phyloP scores from a whole-genome alignment of 805 yeast species.

The Candida germanica region DNA sequence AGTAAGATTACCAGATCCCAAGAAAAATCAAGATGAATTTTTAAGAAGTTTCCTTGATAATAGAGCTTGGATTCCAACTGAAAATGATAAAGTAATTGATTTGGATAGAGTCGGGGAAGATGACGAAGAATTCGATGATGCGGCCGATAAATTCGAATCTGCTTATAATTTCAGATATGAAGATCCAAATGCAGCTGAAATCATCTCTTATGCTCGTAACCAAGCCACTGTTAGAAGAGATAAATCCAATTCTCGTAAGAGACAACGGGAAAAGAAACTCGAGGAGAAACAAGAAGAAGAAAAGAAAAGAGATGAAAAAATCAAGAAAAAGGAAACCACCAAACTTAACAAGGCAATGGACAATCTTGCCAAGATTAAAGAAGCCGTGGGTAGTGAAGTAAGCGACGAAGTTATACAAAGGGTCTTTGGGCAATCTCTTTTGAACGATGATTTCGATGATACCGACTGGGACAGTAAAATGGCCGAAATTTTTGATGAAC shows the following conservation, averaged over 20 bases:
- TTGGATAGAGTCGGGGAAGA: constrained; percentile 49
- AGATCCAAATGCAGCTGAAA: constrained; percentile 86
- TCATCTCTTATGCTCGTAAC: constrained; percentile 89
- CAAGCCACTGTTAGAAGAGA: constrained; percentile 90
- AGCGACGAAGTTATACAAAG: constrained; percentile 56
- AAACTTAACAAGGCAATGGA: constrained; percentile 78
- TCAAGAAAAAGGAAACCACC: constrained; percentile 68
- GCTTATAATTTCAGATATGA: constrained; percentile 95
- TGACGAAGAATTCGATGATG: constrained; percentile 84
- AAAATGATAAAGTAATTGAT: constrained; percentile 55
- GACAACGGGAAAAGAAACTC: constrained; percentile 70
- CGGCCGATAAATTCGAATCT: constrained; percentile 85
- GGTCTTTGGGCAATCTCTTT: constrained; percentile 70
- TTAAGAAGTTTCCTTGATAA: constrained; percentile 66
- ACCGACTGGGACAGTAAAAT: constrained; percentile 88
- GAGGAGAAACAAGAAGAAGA: constrained; percentile 52
- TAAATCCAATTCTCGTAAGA: constrained; percentile 69
- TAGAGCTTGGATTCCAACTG: constrained; percentile 87
- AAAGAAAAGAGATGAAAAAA: constrained; percentile 52
- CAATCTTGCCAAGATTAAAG: constrained; percentile 59
- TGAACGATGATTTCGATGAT: constrained; percentile 86
- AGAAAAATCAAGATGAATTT: constrained; percentile 63
- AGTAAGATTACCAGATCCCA: constrained; percentile 55
- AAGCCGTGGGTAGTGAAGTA: constrained; percentile 65
- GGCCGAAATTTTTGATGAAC: constrained; percentile 82